Conservation (phyloP, 2,329 filamentous ascomycete species). For the Phaeophleospora eucalypticola region DNA sequence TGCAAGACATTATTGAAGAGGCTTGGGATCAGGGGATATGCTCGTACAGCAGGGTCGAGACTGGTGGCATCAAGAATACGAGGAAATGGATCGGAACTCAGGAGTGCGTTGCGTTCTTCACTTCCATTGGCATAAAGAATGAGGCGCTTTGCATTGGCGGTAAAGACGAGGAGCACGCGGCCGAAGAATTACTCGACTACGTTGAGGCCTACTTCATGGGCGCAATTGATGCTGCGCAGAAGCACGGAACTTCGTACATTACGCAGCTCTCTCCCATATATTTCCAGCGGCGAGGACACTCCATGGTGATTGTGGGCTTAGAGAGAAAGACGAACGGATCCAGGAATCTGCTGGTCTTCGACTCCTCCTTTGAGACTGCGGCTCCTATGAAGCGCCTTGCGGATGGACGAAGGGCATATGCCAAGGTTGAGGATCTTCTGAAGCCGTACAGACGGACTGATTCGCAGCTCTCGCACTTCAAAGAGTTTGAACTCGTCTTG, state of each 20-base stretch:
- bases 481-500: constrained; percentile 64
- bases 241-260: constrained; percentile 58
- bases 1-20: constrained; percentile 81
- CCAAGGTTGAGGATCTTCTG: constrained; percentile 50
- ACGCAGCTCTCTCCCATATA: constrained; percentile 81
- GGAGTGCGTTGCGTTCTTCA: constrained; percentile 78
- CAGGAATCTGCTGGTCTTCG: constrained; percentile 75
- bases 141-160: constrained; percentile 49
- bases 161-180: constrained; percentile 46
- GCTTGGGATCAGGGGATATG: constrained; percentile 89
- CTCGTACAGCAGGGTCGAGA: constrained; percentile 67
- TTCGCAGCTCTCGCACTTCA: constrained; percentile 64
- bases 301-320: constrained; percentile 82
- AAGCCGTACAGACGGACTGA: constrained; percentile 69
- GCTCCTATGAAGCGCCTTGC: constrained; percentile 58
- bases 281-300: constrained; percentile 86
- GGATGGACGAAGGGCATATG: constrained; percentile 39
- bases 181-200: constrained; percentile 57
- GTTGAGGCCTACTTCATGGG: constrained; percentile 71
- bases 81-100: constrained; percentile 94
- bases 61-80: constrained; percentile 80
- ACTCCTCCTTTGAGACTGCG: constrained; percentile 75
- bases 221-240: constrained; percentile 44
- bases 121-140: constrained; percentile 54
- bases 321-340: constrained; percentile 64